phyloP scores from a whole-genome alignment of 441 rosid genomes.

The Populus hybrid region DNA sequence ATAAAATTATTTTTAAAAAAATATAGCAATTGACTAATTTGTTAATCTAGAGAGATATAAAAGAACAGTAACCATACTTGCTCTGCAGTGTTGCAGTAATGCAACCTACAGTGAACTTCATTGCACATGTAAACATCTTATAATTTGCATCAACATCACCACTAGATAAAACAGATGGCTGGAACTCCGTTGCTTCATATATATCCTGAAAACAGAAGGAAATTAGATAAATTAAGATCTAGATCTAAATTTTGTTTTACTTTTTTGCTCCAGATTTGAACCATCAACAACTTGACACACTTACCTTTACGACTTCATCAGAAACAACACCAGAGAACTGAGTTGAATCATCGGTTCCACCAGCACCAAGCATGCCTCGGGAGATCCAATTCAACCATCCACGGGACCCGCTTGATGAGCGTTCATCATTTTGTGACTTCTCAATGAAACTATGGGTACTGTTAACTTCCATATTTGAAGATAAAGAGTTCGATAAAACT shows the following conservation, averaged over 20 bases:
- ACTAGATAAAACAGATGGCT: slow-evolving; percentile 46
- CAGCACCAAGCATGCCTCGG: slow-evolving; percentile 99
- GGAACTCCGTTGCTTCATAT: slow-evolving; percentile 85
- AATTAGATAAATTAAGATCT: neutral
- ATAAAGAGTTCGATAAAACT: slow-evolving; percentile 38
- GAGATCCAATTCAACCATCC: slow-evolving; percentile 99
- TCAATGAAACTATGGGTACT: slow-evolving; percentile 36
- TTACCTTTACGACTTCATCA: slow-evolving; percentile 94
- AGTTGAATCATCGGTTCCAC: slow-evolving; percentile 89
- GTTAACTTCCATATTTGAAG: slow-evolving; percentile 29
- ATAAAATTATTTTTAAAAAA: neutral
- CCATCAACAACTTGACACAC: slow-evolving; percentile 19
- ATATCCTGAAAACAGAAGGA: slow-evolving; percentile 60
- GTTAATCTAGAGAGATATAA: neutral
- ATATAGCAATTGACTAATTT: neutral
- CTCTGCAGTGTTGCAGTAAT: slow-evolving; percentile 53
- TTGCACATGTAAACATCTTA: slow-evolving; percentile 49
- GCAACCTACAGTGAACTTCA: slow-evolving; percentile 49
- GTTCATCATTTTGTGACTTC: slow-evolving; percentile 60
- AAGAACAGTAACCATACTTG: slow-evolving; percentile 37
- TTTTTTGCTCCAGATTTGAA: slow-evolving; percentile 6
- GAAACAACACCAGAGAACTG: slow-evolving; percentile 95
- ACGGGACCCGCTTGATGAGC: slow-evolving; percentile 54
- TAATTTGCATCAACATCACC: slow-evolving; percentile 41
- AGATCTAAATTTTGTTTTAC: neutral